Percentiles rank a stretch among this genome's conserved stretches.
phyloP scores from a whole-genome alignment of 129 eudicot species.

The Silybum marianum region DNA sequence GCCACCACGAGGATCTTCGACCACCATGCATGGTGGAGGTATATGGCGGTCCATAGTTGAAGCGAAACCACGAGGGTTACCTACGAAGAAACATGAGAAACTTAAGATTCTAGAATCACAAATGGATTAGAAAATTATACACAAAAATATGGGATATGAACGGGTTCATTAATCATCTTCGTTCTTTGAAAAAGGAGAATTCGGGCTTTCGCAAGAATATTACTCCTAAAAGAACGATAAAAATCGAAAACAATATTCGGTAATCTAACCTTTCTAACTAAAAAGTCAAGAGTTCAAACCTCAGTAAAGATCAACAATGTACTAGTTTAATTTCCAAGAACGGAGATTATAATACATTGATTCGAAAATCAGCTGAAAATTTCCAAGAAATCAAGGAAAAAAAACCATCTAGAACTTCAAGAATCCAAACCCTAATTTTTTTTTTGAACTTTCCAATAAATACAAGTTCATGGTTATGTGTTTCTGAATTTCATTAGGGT shows the following conservation, averaged over 20 bases:
- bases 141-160: background rate
- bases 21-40: conserved; percentile 56
- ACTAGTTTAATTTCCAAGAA: no score
- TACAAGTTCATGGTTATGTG: background rate
- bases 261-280: background rate
- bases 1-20: conserved; percentile 59
- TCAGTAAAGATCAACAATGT: no score
- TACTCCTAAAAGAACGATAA: no score
- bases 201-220: background rate
- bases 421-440: background rate
- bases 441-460: background rate
- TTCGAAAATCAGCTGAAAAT: background rate
- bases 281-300: no score
- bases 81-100: conserved; percentile 33
- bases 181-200: background rate
- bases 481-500: background rate
- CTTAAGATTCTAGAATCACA: background rate
- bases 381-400: background rate
- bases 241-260: no score
- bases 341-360: background rate
- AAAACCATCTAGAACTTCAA: background rate
- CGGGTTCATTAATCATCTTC: background rate
- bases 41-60: conserved; percentile 71
- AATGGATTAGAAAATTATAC: background rate
- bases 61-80: conserved; percentile 56